These are phyloP conservation scores for Knufia petricola DNA, from an alignment of 2,329 filamentous ascomycete genomes.

Conservation along the genomic window DNA sequence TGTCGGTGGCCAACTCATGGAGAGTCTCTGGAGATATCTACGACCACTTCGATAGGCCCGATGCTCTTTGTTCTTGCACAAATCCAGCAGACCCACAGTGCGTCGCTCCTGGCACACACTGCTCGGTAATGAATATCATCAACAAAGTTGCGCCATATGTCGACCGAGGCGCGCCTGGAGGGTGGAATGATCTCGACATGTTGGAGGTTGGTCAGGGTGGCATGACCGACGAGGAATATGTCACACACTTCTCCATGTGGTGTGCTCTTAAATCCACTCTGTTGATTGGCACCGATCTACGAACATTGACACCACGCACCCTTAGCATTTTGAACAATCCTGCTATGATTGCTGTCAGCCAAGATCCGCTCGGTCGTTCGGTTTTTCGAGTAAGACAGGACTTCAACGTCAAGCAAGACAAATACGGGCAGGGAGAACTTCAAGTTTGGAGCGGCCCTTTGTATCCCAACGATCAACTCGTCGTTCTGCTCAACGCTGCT, in stretches of 20 bases:
- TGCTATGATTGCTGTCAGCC: slow-evolving; percentile 40
- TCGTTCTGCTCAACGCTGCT: slow-evolving; percentile 45
- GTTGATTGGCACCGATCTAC: slow-evolving; percentile 39
- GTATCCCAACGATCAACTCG: slow-evolving; percentile 39
- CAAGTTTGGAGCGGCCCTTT: slow-evolving; percentile 43
- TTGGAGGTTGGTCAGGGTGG: slow-evolving; percentile 38
- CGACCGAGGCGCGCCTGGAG: slow-evolving; percentile 34
- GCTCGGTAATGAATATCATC: slow-evolving; percentile 42
- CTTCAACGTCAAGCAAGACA: slow-evolving; percentile 32
- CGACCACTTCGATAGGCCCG: slow-evolving; percentile 38
- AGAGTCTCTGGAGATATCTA: slow-evolving; percentile 40
- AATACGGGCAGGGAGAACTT: slow-evolving; percentile 37
- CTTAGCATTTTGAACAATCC: slow-evolving; percentile 40
- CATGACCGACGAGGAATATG: slow-evolving; percentile 29
- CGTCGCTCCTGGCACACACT: slow-evolving; percentile 37
- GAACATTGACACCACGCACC: slow-evolving; percentile 30
- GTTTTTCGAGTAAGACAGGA: slow-evolving; percentile 40
- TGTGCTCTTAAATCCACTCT: slow-evolving; percentile 38
- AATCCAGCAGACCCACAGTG: slow-evolving; percentile 32
- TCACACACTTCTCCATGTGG: slow-evolving; percentile 40
- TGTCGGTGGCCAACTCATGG: slow-evolving; percentile 40
- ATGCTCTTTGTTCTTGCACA: slow-evolving; percentile 34
- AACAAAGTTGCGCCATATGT: slow-evolving; percentile 38
- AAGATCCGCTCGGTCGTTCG: slow-evolving; percentile 35
- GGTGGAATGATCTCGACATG: slow-evolving; percentile 35